Conservation (phyloP, 2,329 filamentous ascomycete genomes). For the Phialophora chinensis region DNA sequence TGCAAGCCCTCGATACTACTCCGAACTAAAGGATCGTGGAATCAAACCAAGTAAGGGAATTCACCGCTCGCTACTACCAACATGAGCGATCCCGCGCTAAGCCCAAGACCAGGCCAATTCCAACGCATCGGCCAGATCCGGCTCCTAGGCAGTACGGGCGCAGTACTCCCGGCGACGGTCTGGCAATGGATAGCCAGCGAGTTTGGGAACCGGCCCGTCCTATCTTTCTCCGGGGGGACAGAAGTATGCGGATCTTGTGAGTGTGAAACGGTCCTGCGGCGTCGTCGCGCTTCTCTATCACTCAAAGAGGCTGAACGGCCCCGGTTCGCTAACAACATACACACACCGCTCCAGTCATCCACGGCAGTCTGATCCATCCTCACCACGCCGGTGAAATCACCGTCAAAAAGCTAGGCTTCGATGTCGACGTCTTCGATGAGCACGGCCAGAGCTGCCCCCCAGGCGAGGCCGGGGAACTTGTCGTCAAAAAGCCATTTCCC, state of each 20-base stretch:
- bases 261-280: no score
- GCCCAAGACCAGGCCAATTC: no score
- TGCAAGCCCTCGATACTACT: slow-evolving; percentile 25
- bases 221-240: slow-evolving; percentile 42
- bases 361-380: slow-evolving; percentile 70
- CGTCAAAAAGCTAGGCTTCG: slow-evolving; percentile 57
- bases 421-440: slow-evolving; percentile 17
- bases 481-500: slow-evolving; percentile 73
- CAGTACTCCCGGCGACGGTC: slow-evolving; percentile 13
- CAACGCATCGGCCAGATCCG: slow-evolving; percentile 2
- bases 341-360: slow-evolving; percentile 30
- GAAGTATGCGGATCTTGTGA: slow-evolving; percentile 41
- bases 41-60: slow-evolving; percentile 14
- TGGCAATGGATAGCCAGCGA: slow-evolving; percentile 20
- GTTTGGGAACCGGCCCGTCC: slow-evolving; percentile 20
- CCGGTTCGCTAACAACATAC: no score
- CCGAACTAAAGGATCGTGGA: slow-evolving; percentile 23
- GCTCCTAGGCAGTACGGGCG: slow-evolving; percentile 24
- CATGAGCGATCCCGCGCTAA: no score
- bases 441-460: slow-evolving; percentile 6
- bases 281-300: no score
- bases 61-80: background rate
- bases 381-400: slow-evolving; percentile 65
- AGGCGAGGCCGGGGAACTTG: slow-evolving; percentile 75
- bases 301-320: no score